These are phyloP conservation scores for Teunomyces lycoperdinae DNA, from an alignment of 805 yeast genomes.

Conservation along the genomic window DNA sequence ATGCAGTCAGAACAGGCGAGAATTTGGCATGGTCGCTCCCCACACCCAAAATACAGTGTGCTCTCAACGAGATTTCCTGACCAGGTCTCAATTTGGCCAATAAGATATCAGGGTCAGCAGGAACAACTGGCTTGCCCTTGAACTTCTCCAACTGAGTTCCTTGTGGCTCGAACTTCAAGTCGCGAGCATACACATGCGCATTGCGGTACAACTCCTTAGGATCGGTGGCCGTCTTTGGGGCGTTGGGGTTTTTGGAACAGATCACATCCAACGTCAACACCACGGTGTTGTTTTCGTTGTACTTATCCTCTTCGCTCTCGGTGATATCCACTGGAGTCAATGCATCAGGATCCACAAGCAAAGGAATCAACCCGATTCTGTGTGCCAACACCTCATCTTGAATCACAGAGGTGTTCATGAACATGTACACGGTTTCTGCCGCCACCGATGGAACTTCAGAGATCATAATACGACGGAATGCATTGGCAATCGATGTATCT, in stretches of 20 bases:
- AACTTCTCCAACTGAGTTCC: constrained; percentile 79
- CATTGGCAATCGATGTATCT: constrained; percentile 93
- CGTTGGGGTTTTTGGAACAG: constrained; percentile 83
- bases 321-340: constrained; percentile 76
- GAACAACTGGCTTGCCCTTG: constrained; percentile 62
- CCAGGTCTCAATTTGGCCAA: constrained; percentile 94
- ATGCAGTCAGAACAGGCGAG: constrained; percentile 96
- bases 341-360: constrained; percentile 86
- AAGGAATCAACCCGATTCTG: constrained; percentile 89
- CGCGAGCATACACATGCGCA: constrained; percentile 84
- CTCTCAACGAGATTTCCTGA: constrained; percentile 88
- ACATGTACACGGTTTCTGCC: constrained; percentile 84
- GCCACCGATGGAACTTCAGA: constrained; percentile 97
- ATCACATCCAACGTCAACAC: constrained; percentile 77
- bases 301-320: constrained; percentile 60
- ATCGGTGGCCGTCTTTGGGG: constrained; percentile 72
- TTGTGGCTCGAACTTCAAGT: constrained; percentile 86
- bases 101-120: constrained; percentile 85
- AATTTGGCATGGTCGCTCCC: constrained; percentile 97
- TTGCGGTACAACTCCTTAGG: constrained; percentile 83
- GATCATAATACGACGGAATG: constrained; percentile 95
- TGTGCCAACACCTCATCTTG: constrained; percentile 97
- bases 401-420: constrained; percentile 93
- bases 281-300: constrained; percentile 85
- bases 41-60: constrained; percentile 86